A percentile compares a stretch with the other conserved stretches of the same genome.
These are phyloP conservation scores for Syzygium aqueum DNA, from an alignment of 345 rosid genomes.

Conservation along the genomic window DNA sequence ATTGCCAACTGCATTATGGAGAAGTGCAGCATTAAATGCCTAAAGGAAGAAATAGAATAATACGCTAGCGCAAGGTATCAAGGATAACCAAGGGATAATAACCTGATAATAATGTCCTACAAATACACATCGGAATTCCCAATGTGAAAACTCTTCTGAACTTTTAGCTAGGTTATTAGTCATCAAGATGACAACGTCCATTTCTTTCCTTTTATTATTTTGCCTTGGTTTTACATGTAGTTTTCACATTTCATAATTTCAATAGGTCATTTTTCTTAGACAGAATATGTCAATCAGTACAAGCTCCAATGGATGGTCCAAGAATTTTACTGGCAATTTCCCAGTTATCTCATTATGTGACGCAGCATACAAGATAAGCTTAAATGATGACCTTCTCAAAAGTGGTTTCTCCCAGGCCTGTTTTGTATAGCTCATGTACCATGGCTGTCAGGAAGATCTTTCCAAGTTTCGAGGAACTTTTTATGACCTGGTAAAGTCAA, in stretches of 20 bases:
- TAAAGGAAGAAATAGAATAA: not conserved
- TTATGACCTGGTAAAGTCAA: conserved; percentile 52
- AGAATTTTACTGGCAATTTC: not conserved
- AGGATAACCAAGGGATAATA: not conserved
- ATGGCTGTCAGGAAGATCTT: conserved; percentile 89
- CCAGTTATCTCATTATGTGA: not conserved
- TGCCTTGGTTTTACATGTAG: not conserved
- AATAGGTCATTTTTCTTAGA: not conserved
- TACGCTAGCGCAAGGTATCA: not conserved
- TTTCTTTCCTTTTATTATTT: not conserved
- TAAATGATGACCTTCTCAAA: conserved; percentile 59
- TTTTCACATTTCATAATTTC: not conserved
- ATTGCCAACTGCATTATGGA: conserved; percentile 45
- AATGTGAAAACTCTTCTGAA: not conserved
- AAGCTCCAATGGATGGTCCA: not conserved
- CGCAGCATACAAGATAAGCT: not conserved
- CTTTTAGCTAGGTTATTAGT: not conserved
- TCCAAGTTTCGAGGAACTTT: conserved; percentile 50
- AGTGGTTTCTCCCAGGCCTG: conserved; percentile 84
- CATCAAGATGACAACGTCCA: not conserved
- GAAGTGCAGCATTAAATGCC: not conserved
- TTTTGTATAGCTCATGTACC: conserved; percentile 91
- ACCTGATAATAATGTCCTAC: not conserved
- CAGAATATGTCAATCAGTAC: not conserved
- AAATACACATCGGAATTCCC: not conserved